A percentile compares a stretch with the other conserved stretches of the same genome.
Conservation (phyloP, 208 protist genomes). For the Acanthamoeba quina region DNA sequence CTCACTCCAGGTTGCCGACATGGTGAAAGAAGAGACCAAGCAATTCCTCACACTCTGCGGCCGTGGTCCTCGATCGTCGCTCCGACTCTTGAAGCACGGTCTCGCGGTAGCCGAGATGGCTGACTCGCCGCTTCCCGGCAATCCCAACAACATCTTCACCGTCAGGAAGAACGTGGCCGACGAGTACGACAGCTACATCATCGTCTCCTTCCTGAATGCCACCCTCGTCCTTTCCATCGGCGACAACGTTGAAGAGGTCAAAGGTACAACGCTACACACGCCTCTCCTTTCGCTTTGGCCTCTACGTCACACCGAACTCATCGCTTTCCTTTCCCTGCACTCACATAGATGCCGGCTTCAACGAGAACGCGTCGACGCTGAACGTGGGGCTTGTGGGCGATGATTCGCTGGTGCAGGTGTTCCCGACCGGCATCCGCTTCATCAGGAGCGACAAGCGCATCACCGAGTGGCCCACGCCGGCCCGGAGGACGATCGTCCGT, state of each 20-base stretch:
- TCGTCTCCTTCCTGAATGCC: conserved; percentile 93
- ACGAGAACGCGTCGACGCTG: conserved; percentile 83
- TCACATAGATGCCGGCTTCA: conserved; percentile 88
- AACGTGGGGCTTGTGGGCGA: conserved; percentile 86
- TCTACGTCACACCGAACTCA: background rate
- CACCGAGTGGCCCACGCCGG: conserved; percentile 91
- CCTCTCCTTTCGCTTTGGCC: background rate
- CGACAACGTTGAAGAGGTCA: conserved; percentile 92
- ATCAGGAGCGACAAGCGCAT: conserved; percentile 88
- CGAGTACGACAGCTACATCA: conserved; percentile 92
- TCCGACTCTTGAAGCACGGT: conserved; percentile 93
- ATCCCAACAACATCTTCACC: conserved; percentile 87
- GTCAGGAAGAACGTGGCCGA: conserved; percentile 79
- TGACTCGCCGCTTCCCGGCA: conserved; percentile 88
- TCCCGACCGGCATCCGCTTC: conserved; percentile 89
- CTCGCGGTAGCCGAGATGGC: conserved; percentile 90
- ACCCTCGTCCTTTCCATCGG: conserved; percentile 94
- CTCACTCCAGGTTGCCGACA: conserved; percentile 83
- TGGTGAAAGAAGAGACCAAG: conserved; percentile 86
- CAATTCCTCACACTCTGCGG: conserved; percentile 93
- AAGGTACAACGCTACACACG: background rate
- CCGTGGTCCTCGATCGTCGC: conserved; percentile 84
- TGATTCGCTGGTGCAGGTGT: conserved; percentile 90
- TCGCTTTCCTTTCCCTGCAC: background rate
- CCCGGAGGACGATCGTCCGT: conserved; percentile 79